Conservation (phyloP, 2,329 filamentous ascomycete species). For the Penicillium freii region DNA sequence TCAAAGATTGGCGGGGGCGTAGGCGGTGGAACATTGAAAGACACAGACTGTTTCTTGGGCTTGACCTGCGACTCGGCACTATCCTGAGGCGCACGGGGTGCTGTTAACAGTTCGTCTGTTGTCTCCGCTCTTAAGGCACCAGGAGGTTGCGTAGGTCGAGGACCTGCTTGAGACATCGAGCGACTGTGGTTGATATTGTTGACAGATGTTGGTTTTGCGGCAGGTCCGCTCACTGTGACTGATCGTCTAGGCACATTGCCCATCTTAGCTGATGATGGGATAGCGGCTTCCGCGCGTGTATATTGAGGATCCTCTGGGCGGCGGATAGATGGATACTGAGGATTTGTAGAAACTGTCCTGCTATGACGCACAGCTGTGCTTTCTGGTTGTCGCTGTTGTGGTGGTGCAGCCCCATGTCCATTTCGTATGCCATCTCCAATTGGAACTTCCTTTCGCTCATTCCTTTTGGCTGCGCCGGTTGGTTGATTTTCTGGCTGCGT, state of each 20-base stretch:
- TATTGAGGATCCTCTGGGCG: slow-evolving; percentile 23
- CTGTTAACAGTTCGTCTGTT: slow-evolving; percentile 12
- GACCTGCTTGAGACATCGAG: slow-evolving; percentile 17
- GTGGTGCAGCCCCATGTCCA: slow-evolving; percentile 1
- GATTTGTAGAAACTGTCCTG: slow-evolving; percentile 17
- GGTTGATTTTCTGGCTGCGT: slow-evolving; percentile 10
- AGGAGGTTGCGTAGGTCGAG: slow-evolving; percentile 2
- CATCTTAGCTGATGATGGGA: slow-evolving; percentile 16
- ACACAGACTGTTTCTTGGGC: slow-evolving; percentile 43
- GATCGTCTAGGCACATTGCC: slow-evolving; percentile 27
- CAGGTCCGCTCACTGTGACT: slow-evolving; percentile 26
- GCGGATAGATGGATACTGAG: slow-evolving; percentile 22
- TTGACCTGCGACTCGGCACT: slow-evolving; percentile 29
- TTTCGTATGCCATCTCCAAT: neutral
- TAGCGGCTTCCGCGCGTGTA: slow-evolving; percentile 14
- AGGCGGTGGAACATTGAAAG: slow-evolving; percentile 48
- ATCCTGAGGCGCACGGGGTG: slow-evolving; percentile 17
- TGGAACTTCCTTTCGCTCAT: neutral
- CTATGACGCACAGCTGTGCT: slow-evolving; percentile 16
- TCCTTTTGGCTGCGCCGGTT: slow-evolving; percentile 1
- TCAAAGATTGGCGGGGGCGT: slow-evolving; percentile 53
- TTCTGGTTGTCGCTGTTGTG: slow-evolving; percentile 12
- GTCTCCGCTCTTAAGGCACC: slow-evolving; percentile 11
- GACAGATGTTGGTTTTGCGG: slow-evolving; percentile 6
- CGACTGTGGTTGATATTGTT: slow-evolving; percentile 8